Base-by-base conservation (phyloP, 208 protist genomes). In the Trypanosomatidae sp. region DNA sequence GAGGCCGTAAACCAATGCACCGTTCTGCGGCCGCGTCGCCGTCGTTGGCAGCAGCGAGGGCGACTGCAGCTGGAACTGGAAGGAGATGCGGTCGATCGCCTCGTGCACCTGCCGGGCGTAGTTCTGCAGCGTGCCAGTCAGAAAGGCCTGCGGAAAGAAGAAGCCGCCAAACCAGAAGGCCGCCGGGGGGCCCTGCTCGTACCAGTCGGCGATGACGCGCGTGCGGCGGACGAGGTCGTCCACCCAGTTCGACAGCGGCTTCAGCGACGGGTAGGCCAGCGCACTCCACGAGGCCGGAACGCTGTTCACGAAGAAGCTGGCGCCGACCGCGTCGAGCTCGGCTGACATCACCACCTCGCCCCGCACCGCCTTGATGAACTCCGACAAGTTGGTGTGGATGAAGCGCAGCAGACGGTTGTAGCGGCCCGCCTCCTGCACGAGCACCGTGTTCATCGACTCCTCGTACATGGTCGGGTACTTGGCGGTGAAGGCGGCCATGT, bases 121-220 rank as follows among this genome's bases (percentile, higher is more conserved):
- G 84, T 99, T 99, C 87, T 99, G 97, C 78, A 98, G 82, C 25
- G 91, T 97, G 52, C 97, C 98, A 0, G 98, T 99, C 55, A 99
- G 86, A 84, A 99, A 99, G 0, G 96, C 94, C 82, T 99, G 97
- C 12, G 98, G 97, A 85, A 99, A 99, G 91, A 99, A 99, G 86
- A 99, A 99, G 65, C 96, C 96, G 19, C 96, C 97, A 44, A 99
- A 95, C 96, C 97, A 99, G 79, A 98, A 99, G 39, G 88, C 82
- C 9, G 59, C 74, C 36, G 98, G 97, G 6, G 83, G 73, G 13
- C 90, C 97, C 46, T 84, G 55, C 59, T 95, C 92, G 79, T 96
- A 97, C 96, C 96, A 98, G 10, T 68, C 74, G 69, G 89, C 83
- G 33, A 98, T 86, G 70, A 99, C 99, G 66, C 85, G 76, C n/a